phyloP scores from a whole-genome alignment of 2,329 filamentous ascomycete species.

The Clonostachys chloroleuca region DNA sequence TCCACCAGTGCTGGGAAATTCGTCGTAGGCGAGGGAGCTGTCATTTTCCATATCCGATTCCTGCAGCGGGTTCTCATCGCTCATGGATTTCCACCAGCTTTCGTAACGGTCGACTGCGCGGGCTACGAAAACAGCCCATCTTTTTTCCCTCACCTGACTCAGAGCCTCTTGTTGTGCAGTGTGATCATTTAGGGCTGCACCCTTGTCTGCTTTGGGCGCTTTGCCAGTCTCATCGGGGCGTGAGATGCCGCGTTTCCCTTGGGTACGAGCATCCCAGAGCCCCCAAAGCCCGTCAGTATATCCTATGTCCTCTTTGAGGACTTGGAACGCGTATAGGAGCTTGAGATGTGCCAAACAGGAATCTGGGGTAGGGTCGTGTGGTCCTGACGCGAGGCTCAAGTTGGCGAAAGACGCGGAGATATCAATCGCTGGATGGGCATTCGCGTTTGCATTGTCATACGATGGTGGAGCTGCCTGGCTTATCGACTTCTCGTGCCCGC shows the following conservation, averaged over 20 bases:
- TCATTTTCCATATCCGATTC: conserved; percentile 23
- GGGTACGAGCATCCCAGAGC: conserved; percentile 44
- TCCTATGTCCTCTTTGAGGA: conserved; percentile 62
- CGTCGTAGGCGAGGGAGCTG: too few species aligned
- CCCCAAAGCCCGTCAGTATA: conserved; percentile 64
- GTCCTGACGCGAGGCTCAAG: too few species aligned
- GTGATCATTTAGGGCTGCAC: not conserved
- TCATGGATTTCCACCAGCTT: conserved; percentile 52
- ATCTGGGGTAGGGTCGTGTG: conserved; percentile 19
- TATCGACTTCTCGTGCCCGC: too few species aligned
- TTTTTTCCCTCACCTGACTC: conserved; percentile 61
- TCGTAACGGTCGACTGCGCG: conserved; percentile 66
- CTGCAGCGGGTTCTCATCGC: conserved; percentile 17
- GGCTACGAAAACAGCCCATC: conserved; percentile 68
- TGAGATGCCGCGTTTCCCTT: too few species aligned
- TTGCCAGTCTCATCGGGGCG: conserved; percentile 4
- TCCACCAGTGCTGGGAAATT: too few species aligned
- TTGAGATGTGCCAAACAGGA: conserved; percentile 71
- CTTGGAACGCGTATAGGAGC: conserved; percentile 63
- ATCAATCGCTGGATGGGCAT: too few species aligned
- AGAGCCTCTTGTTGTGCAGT: conserved; percentile 16
- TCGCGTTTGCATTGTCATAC: too few species aligned
- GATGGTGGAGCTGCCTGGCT: too few species aligned
- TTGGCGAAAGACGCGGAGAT: too few species aligned
- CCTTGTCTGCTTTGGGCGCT: not conserved